Conservation (phyloP, 106 monocot species). For the Allium cepa region DNA sequence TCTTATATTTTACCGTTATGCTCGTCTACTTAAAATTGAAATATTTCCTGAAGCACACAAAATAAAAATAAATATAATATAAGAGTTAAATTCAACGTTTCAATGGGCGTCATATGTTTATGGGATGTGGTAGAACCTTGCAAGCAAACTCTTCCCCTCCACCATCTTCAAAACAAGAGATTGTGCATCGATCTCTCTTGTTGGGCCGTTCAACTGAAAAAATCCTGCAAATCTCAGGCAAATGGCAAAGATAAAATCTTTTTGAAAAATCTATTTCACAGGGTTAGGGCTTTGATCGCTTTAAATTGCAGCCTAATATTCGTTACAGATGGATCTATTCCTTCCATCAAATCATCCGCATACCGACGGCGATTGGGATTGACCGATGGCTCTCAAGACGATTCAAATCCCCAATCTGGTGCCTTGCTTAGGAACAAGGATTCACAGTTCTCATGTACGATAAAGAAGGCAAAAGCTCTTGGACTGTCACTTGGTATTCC, state of each 20-base stretch:
- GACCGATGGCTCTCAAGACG: constrained; percentile 26
- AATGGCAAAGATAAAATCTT: constrained; percentile 51
- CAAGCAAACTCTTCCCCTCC: constrained; percentile 90
- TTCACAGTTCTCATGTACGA: constrained; percentile 85
- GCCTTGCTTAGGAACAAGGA: constrained; percentile 76
- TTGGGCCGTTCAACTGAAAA: constrained; percentile 72
- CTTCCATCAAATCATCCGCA: constrained; percentile 69
- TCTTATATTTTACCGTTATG: too few species aligned
- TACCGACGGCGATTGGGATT: constrained; percentile 62
- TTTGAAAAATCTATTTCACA: constrained; percentile 68
- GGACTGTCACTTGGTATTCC: constrained; percentile 82
- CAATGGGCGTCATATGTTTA: constrained; percentile 87
- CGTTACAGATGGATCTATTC: constrained; percentile 93
- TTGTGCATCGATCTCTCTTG: constrained; percentile 89
- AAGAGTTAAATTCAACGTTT: too few species aligned
- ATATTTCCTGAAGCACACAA: too few species aligned
- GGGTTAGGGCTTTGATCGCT: constrained; percentile 77
- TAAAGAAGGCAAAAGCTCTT: constrained; percentile 82
- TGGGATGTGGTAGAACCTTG: constrained; percentile 96
- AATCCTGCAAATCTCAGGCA: constrained; percentile 27
- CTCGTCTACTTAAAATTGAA: too few species aligned
- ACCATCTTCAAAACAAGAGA: constrained; percentile 93
- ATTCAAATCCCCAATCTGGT: constrained; percentile 17
- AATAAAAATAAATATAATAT: too few species aligned
- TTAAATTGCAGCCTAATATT: constrained; percentile 79